Evolutionary conservation across 1,139 yeast genomes (phyloP).

Genomic region (Saccharomyces hybrid): DNA sequence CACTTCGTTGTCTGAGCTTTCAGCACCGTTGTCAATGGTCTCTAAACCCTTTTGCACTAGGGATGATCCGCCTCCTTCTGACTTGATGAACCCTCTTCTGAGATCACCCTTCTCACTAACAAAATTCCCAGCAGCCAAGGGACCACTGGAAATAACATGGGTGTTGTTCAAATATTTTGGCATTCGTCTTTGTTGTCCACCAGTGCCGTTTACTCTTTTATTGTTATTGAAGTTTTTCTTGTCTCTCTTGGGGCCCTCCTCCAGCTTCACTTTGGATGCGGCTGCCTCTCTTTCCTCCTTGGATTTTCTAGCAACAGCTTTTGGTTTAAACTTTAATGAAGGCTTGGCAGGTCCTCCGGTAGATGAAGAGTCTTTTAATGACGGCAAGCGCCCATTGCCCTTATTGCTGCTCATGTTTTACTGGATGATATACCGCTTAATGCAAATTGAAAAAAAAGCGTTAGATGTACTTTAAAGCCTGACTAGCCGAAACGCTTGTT

Average conservation of each 20-base stretch:
- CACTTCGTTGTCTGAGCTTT: constrained; percentile 16
- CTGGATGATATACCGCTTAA: background rate
- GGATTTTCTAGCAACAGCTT: constrained; percentile 71
- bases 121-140: constrained; percentile 61
- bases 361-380: constrained; percentile 22
- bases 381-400: constrained; percentile 29
- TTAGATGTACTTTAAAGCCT: background rate
- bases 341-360: constrained; percentile 36
- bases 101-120: constrained; percentile 23
- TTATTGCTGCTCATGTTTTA: background rate
- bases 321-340: constrained; percentile 66
- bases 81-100: constrained; percentile 24
- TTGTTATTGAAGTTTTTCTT: constrained; percentile 26
- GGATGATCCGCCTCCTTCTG: constrained; percentile 23
- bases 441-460: background rate
- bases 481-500: background rate
- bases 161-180: constrained; percentile 50
- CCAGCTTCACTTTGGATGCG: constrained; percentile 52
- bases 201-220: constrained; percentile 32
- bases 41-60: constrained; percentile 28
- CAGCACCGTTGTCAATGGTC: constrained; percentile 27
- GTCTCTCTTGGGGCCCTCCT: constrained; percentile 20
- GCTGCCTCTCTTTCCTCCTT: constrained; percentile 77
- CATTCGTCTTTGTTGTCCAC: constrained; percentile 37
- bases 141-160: constrained; percentile 63